Base-by-base conservation (phyloP, 2,329 filamentous ascomycete species). In the Endocalyx cinctus region DNA sequence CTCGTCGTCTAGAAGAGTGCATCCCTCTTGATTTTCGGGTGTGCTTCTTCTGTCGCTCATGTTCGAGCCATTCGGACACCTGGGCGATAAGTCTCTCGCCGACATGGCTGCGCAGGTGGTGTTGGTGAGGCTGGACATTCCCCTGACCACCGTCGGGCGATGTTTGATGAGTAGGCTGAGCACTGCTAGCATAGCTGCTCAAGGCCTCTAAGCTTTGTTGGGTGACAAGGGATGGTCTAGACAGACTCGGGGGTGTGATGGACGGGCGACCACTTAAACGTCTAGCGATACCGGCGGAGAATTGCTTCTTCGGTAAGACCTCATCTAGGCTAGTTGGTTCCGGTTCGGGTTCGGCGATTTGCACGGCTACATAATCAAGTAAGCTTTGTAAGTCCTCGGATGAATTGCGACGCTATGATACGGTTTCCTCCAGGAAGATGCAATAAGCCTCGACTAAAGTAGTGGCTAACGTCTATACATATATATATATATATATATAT, bases 21-120 rank as follows among this genome's bases (percentile, higher is more conserved):
- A 66, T 50, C 57, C 61, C 68, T 46, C 53, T 70, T 52, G 66
- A 59, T 52, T 71, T 77, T 31, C 70, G 69, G 8, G 69, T 60
- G 25, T 73, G 71, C 47, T 79, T 78, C 57, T 83, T 85, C 19
- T 69, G 63, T 52, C 82, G 84, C 61, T 96, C 88, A 31, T 82
- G 76, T 47, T 89, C 79, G 25, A 96, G 65, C 90, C 90, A 97
- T 45, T 86, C 79, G 17, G 77, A 72, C 11, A 96, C 79, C 53
- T 94, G 86, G 14, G 79, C 71, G 17, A 92, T 62, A 6, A 94
- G 60, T 43, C 70, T 74, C 46, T 79, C 67, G 33, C 67, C 67
- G 25, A 54, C 49, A 17, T 51, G 46, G 34, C 67, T 62, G 15
- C 57, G 33, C 26, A 50, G 52, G 33, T 58, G 54, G 17, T 55